Conservation (phyloP, 768 basidiomycete genomes). For the Panaeolus cyanescens region DNA sequence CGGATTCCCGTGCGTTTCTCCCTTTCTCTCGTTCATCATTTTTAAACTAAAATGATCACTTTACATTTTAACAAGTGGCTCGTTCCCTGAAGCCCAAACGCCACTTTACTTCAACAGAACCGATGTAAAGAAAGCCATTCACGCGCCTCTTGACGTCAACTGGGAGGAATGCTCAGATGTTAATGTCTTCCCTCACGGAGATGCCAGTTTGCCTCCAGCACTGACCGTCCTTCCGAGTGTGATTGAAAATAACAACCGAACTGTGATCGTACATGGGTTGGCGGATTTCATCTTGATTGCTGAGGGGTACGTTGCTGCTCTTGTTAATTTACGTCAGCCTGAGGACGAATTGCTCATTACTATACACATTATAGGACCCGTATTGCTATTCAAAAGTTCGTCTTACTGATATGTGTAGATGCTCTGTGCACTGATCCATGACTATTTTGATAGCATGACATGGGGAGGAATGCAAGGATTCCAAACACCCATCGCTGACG, state of each 20-base stretch:
- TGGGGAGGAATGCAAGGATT: conserved; percentile 71
- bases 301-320: conserved; percentile 63
- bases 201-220: conserved; percentile 60
- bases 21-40: background rate
- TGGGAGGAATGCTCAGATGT: conserved; percentile 68
- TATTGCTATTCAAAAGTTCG: conserved; percentile 67
- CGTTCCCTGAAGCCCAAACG: conserved; percentile 54
- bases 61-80: conserved; percentile 40
- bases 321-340: background rate
- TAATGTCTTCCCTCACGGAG: conserved; percentile 63
- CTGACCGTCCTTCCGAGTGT: conserved; percentile 71
- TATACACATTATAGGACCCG: conserved; percentile 40
- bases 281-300: conserved; percentile 76
- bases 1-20: conserved; percentile 62
- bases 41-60: conserved; percentile 4
- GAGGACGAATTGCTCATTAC: background rate
- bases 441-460: conserved; percentile 37
- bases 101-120: conserved; percentile 71
- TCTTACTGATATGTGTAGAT: background rate
- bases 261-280: conserved; percentile 71
- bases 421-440: conserved; percentile 1
- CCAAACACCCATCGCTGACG: conserved; percentile 64
- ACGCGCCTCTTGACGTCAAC: conserved; percentile 59
- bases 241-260: conserved; percentile 72
- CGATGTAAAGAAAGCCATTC: conserved; percentile 72